These are phyloP conservation scores for Coemansia sp. DNA, from an alignment of 192 early-diverging fungal species.

Conservation along the genomic window DNA sequence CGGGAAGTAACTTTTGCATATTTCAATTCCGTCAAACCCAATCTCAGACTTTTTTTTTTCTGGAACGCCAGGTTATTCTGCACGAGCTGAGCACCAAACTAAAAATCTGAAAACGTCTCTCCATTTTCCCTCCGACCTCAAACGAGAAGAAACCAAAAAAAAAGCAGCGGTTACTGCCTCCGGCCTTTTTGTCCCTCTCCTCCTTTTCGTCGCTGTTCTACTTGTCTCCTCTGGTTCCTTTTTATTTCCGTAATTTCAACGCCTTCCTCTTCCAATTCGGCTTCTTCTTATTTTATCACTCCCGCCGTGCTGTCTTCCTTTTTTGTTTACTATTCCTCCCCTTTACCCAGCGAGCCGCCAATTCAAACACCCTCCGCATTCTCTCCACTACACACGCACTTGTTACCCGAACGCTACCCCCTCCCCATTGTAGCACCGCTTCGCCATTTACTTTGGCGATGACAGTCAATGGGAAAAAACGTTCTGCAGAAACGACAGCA, in stretches of 20 bases:
- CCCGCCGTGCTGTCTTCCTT: neutral
- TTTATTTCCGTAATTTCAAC: neutral
- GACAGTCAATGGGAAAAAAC: conserved; percentile 47
- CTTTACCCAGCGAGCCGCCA: neutral
- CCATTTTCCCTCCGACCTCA: neutral
- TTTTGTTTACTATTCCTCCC: neutral
- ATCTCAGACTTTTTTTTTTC: conserved; percentile 6
- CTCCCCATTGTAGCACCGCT: neutral
- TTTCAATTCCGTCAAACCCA: conserved; percentile 4
- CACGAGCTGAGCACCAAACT: conserved; percentile 1
- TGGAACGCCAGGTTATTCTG: conserved; percentile 6
- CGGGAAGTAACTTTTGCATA: conserved; percentile 1
- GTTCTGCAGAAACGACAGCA: conserved; percentile 30
- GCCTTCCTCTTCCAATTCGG: neutral
- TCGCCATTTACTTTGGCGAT: conserved; percentile 24
- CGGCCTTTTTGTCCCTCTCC: conserved; percentile 5
- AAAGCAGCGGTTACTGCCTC: conserved; percentile 8
- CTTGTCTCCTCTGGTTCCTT: conserved; percentile 3
- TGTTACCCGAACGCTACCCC: neutral
- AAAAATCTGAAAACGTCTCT: neutral
- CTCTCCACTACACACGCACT: neutral
- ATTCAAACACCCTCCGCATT: neutral
- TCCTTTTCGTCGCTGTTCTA: neutral
- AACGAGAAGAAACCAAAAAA: neutral
- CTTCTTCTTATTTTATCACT: conserved; percentile 9